Base-by-base conservation (phyloP, 1,284 basidiomycete species). In the Ganoderma lucidum region DNA sequence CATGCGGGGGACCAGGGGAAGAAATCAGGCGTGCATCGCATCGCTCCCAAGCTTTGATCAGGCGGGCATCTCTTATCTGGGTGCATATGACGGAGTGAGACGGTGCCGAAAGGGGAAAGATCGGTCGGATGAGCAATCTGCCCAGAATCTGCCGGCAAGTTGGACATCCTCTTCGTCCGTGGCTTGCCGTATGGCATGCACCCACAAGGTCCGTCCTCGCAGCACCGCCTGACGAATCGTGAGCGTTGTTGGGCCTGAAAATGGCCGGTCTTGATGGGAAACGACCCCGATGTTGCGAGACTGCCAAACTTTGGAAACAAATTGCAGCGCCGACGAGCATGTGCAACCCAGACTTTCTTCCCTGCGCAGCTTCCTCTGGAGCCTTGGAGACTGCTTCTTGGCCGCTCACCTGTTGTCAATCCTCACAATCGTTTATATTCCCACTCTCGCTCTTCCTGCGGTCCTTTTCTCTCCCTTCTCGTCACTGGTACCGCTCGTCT, bases 371-470 rank as follows among this genome's bases (percentile, higher is more conserved):
- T 5, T 48, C 32, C 45, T n/a, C 15, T 19, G 32, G 56, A 23
- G 19, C 56, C 56, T 59, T 19, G 35, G 35, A 59, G 30, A 37
- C 56, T 53, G 23, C 48, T 53, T 53, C 35, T 30, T 23, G 56
- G 19, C 32, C 19, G 10, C 19, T 1, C 4, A 39, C 35, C 23
- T 39, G 19, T 10, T n/a, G n/a, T 5, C 19, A 60, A 37, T 37
- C 30, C 56, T 28, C 67, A 68, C 67, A 60, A 23, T 68, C 67
- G 37, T 59, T 67, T 37, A 63, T 58, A 37, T 60, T 23, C n/a
- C 35, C n/a, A 6, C 37, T 14, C 60, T 37, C 35, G 48, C 60
- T 30, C 10, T 35, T 35, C 23, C 35, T 48, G 35, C 42, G 6
- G 32, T 28, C 41, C 37, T 32, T 55, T 37, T 41, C 44, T 14